Base-by-base conservation (phyloP, 2,329 filamentous ascomycete genomes). In the Pyrenochaeta sp. region DNA sequence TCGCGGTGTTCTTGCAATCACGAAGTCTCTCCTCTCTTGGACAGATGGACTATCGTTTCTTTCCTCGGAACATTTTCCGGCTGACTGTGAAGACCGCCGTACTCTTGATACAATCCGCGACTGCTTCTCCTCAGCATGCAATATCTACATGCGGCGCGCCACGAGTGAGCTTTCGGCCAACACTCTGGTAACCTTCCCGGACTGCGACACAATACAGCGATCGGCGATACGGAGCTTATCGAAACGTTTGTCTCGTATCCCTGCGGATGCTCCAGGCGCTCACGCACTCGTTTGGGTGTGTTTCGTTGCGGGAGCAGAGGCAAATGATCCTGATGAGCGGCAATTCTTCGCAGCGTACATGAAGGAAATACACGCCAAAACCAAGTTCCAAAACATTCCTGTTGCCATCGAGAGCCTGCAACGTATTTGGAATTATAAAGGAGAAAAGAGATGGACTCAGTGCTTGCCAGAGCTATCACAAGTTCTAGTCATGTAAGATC, bases 221-320 rank as follows among this genome's bases (percentile, higher is more conserved):
- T 42, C 47, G 10, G 39, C 44, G 5, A 59, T 66, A 13, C n/a
- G 57, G 6, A 58, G 8, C 57, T 66, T 7, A 61, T 65, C 10
- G 47, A 30, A 24, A 7, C 13, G 50, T n/a, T 37, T 65, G 10
- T 61, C 54, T 4, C 34, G 54, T 9, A 59, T 68, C 5, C 36
- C 56, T 9, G 58, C 63, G 5, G 36, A 49, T 12, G 43, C 54
- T 8, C 60, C 52, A 10, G 62, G 64, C 5, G 61, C 62, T 1
- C 67, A 69, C 34, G 61, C 60, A 1, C 56, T 69, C 1, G 67
- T 68, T 4, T 68, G 65, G 65, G 60, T 62, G 2, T 68, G 64
- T 39, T 69, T 69, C 40, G 43, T 69, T 24, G 67, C 60, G 24
- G 65, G 60, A 19, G 67, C 64, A 2, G 65, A 58, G 27, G 44